Conservation (phyloP, 2,329 filamentous ascomycete genomes). For the Dothideomycetidae sp. region DNA sequence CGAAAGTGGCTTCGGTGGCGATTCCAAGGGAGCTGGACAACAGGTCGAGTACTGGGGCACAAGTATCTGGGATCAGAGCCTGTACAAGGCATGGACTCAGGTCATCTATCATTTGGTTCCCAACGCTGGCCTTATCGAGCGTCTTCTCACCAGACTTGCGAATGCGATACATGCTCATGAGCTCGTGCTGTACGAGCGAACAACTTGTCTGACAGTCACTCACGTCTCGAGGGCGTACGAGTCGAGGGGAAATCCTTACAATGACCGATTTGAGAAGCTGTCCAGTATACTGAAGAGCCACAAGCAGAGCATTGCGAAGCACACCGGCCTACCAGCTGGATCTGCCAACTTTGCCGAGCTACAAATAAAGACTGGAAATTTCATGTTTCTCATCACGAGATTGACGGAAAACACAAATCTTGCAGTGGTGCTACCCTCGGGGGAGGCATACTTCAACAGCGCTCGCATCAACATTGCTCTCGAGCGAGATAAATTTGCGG, state of each 20-base stretch:
- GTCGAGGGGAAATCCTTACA: conserved; percentile 60
- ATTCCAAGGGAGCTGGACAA: conserved; percentile 18
- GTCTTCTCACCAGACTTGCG: conserved; percentile 67
- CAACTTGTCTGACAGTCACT: conserved; percentile 91
- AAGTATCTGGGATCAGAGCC: conserved; percentile 94
- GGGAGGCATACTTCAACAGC: conserved; percentile 80
- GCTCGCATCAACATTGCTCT: conserved; percentile 83
- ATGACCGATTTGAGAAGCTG: conserved; percentile 85
- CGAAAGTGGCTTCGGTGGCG: conserved; percentile 41
- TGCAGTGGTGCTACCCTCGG: conserved; percentile 78
- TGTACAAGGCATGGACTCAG: conserved; percentile 96
- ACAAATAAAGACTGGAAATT: conserved; percentile 64
- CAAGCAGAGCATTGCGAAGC: conserved; percentile 65
- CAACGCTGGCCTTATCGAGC: conserved; percentile 77
- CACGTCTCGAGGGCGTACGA: conserved; percentile 69
- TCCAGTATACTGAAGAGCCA: conserved; percentile 98
- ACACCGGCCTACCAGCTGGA: conserved; percentile 66
- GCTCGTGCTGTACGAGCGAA: conserved; percentile 85
- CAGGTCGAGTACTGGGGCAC: conserved; percentile 76
- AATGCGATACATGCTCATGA: conserved; percentile 84
- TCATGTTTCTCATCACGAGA: conserved; percentile 88
- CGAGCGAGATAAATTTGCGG: conserved; percentile 66
- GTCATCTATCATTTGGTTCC: conserved; percentile 98
- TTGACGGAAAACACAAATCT: conserved; percentile 98
- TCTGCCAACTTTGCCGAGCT: conserved; percentile 69